Conservation (phyloP, 1,284 basidiomycete species). For the Tilletia horrida region DNA sequence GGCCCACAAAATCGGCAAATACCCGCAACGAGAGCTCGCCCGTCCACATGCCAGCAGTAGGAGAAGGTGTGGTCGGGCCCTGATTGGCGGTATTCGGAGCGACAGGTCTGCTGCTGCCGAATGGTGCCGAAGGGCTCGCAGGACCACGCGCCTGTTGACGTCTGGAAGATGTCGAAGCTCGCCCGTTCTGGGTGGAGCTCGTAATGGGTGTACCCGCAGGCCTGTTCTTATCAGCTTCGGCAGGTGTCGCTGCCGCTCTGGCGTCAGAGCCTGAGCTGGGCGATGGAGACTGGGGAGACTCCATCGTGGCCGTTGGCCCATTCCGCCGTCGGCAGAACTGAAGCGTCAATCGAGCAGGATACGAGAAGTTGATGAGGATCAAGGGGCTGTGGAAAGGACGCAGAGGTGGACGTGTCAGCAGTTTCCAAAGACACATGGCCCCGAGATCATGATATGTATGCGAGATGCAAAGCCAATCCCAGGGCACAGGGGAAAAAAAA, state of each 20-base stretch:
- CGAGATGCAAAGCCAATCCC: not conserved
- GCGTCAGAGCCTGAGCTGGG: not conserved
- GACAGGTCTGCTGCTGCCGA: too few relatives aligned
- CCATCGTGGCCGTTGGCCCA: not conserved
- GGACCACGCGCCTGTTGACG: too few relatives aligned
- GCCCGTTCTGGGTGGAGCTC: too few relatives aligned
- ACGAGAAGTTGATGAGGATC: not conserved
- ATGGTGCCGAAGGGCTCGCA: too few relatives aligned
- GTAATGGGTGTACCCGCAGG: too few relatives aligned
- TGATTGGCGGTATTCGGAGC: too few relatives aligned
- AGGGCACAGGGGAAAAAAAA: not conserved
- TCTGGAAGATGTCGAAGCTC: too few relatives aligned
- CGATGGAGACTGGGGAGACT: not conserved
- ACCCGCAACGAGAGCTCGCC: conserved; percentile 6
- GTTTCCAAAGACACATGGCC: too few relatives aligned
- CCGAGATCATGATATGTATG: not conserved
- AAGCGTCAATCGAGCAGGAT: conserved; percentile 1
- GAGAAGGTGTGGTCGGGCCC: too few relatives aligned
- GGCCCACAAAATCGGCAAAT: not conserved
- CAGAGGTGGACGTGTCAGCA: too few relatives aligned
- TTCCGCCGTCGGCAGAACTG: conserved; percentile 2
- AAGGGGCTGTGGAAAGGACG: not conserved
- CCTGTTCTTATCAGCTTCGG: not conserved
- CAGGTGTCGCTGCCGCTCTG: not conserved
- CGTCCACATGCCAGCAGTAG: not conserved